Evolutionary conservation across 2,329 filamentous ascomycete species (phyloP), one percentile per base, ranked within the genome.

Genomic region (Incumbomyces delicatus): DNA sequence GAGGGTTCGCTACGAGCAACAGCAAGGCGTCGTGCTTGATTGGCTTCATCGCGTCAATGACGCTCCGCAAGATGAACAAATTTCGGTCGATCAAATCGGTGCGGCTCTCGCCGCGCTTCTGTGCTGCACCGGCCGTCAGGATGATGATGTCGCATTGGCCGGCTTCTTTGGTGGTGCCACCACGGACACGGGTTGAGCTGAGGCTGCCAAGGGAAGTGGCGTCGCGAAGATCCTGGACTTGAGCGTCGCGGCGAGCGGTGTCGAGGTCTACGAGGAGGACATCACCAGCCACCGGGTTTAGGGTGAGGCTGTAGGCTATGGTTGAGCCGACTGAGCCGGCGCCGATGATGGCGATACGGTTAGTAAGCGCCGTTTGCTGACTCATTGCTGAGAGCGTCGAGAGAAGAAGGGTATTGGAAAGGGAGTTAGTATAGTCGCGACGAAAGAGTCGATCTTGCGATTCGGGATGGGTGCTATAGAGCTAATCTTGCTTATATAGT

Each of bases 211-310:
- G 20, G 8, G n/a, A 43, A 11, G 20, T 43, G 2, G 71, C 72
- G 58, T 78, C 75, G 17, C 65, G 63, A 12, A 78, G 68, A 57
- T 78, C 75, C 42, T 67, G 64, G 2, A 75, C 72, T 60, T 74
- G 72, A 20, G 65, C 73, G 57, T 73, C 65, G 46, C 73, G 62
- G 20, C 70, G 51, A 3, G 64, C 61, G 29, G 64, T 63, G 50
- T 76, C 69, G 20, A 68, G 65, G 53, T 78, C 75, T 16, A 77
- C 70, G 2, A 78, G 62, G n/a, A 77, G 66, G 10, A 78, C 62
- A 50, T 77, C 72, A 46, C 61, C 63, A 18, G 69, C 70, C 34
- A 75, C 62, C n/a, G 69, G 70, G 48, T 67, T 65, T 6, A 75
- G 64, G 47, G 76, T 68, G 2, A 78, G 65, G 3, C 70, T 69